Evolutionary conservation across 2,329 filamentous ascomycete species (phyloP).

Genomic region (Xylariaceae sp.): DNA sequence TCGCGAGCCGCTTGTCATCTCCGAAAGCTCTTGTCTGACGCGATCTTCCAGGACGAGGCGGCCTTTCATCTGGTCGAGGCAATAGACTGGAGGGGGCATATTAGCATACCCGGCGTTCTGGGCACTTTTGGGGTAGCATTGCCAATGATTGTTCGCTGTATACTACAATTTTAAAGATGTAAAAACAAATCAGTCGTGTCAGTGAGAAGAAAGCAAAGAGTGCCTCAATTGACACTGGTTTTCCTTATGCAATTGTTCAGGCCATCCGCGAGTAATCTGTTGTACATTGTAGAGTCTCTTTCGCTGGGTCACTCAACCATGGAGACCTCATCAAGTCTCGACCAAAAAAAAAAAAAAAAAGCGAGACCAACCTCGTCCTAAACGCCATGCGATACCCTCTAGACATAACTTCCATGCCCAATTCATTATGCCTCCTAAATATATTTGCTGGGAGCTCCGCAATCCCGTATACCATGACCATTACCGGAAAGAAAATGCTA

Average conservation of each 20-base stretch:
- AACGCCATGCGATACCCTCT: background rate
- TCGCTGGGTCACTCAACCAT: background rate
- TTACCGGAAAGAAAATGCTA: background rate
- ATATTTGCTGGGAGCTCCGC: background rate
- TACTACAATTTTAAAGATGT: constrained; percentile 9
- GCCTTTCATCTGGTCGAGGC: constrained; percentile 56
- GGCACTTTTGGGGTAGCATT: constrained; percentile 7
- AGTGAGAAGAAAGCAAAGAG: background rate
- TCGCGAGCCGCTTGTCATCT: background rate
- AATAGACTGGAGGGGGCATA: constrained; percentile 1
- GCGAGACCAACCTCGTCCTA: background rate
- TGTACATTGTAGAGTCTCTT: constrained; percentile 2
- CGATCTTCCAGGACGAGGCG: constrained; percentile 54
- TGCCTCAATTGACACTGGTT: background rate
- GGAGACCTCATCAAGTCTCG: background rate
- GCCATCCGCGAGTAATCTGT: background rate
- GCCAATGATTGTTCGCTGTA: background rate
- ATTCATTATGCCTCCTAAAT: background rate
- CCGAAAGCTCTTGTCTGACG: background rate
- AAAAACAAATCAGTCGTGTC: background rate
- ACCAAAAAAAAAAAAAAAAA: background rate
- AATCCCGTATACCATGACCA: background rate
- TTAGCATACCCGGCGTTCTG: constrained; percentile 26
- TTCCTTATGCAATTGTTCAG: constrained; percentile 3
- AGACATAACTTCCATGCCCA: background rate